Evolutionary conservation across 2,329 filamentous ascomycete species (phyloP).

Genomic region (Fusarium tupiense): DNA sequence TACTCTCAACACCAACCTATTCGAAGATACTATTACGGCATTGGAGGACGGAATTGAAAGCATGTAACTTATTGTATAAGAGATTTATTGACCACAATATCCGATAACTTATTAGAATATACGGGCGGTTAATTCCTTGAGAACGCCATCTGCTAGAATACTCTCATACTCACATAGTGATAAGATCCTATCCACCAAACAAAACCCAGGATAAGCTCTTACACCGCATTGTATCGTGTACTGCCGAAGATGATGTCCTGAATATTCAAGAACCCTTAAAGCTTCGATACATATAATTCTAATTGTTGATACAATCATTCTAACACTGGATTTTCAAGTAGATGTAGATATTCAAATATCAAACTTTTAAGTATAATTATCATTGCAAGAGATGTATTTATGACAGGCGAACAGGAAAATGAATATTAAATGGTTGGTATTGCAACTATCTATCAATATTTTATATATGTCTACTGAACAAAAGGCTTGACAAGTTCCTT

Average conservation of each 20-base stretch:
- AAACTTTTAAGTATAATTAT: no score
- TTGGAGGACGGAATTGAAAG: neutral
- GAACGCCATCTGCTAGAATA: neutral
- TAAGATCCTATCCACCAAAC: accelerated
- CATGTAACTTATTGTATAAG: neutral
- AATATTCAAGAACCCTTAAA: accelerated
- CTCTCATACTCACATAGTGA: neutral
- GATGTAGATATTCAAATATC: no score
- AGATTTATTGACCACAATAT: accelerated
- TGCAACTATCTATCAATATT: neutral
- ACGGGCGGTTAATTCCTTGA: accelerated
- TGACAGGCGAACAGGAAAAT: accelerated
- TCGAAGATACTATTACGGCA: accelerated
- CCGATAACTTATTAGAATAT: no score
- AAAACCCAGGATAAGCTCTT: accelerated
- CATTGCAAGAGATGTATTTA: no score
- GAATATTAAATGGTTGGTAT: neutral
- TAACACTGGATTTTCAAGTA: no score
- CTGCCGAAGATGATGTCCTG: accelerated
- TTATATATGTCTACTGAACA: constrained; percentile 14
- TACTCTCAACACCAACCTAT: neutral
- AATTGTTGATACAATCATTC: accelerated
- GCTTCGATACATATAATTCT: accelerated
- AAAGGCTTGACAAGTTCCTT: constrained; percentile 44
- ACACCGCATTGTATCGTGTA: accelerated